phyloP scores from a whole-genome alignment of 164 flowering plant genomes.

The Houttuynia cordata region DNA sequence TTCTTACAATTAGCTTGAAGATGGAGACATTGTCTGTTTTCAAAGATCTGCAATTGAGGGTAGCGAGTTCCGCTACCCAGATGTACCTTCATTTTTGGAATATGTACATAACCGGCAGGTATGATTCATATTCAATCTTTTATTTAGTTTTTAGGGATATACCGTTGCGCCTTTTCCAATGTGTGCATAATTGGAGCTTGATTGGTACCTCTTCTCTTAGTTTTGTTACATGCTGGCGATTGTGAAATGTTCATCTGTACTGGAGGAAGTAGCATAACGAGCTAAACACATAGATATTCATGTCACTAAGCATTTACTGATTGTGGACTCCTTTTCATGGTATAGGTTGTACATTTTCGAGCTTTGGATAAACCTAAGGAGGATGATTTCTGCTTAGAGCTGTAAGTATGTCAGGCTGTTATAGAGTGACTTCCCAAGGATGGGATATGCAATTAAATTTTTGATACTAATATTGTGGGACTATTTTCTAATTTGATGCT shows the following conservation, averaged over 20 bases:
- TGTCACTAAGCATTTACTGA: background rate
- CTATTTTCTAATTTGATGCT: background rate
- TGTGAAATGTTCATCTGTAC: too few species aligned
- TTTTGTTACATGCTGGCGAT: too few species aligned
- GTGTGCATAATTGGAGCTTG: too few species aligned
- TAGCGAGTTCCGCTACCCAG: slow-evolving; percentile 53
- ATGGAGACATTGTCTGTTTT: slow-evolving; percentile 91
- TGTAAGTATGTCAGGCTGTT: slow-evolving; percentile 38
- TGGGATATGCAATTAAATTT: background rate
- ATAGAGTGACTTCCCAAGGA: background rate
- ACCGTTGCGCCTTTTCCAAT: background rate
- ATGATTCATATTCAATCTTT: slow-evolving; percentile 1
- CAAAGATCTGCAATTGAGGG: slow-evolving; percentile 45
- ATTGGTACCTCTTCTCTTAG: too few species aligned
- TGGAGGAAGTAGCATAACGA: too few species aligned
- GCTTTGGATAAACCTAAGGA: slow-evolving; percentile 91
- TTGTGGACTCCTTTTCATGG: background rate
- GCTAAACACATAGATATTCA: background rate
- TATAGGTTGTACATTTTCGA: slow-evolving; percentile 82
- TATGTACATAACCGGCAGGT: slow-evolving; percentile 98
- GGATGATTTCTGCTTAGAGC: slow-evolving; percentile 73
- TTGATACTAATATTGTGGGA: background rate
- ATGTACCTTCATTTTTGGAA: slow-evolving; percentile 78
- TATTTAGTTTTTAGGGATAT: background rate
- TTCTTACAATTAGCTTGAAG: slow-evolving; percentile 50